Evolutionary conservation across 2,329 filamentous ascomycete genomes (phyloP).

Genomic region (Sclerotinia sclerotiorum): DNA sequence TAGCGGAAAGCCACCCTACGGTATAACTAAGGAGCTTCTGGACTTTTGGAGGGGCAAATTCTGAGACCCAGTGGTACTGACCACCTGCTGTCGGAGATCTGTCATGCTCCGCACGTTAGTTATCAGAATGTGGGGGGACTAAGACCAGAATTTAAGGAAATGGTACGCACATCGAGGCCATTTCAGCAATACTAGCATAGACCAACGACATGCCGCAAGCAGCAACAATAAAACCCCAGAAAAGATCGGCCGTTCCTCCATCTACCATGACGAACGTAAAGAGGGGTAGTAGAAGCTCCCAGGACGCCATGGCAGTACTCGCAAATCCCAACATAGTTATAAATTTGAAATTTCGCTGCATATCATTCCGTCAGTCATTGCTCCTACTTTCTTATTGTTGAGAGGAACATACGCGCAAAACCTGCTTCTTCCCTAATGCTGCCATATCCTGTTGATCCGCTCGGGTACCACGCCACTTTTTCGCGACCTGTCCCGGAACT

Average conservation of each 20-base stretch:
- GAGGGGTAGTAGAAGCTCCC: slow-evolving; percentile 44
- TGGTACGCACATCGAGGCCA: slow-evolving; percentile 35
- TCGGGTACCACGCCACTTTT: slow-evolving; percentile 24
- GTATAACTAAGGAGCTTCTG: slow-evolving; percentile 56
- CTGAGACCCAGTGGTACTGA: slow-evolving; percentile 58
- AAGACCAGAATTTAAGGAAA: background rate
- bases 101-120: background rate
- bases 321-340: slow-evolving; percentile 46
- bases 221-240: slow-evolving; percentile 41
- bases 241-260: slow-evolving; percentile 38
- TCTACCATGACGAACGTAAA: slow-evolving; percentile 26
- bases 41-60: slow-evolving; percentile 49
- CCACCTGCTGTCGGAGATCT: slow-evolving; percentile 56
- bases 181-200: slow-evolving; percentile 33
- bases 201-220: slow-evolving; percentile 35
- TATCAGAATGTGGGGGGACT: background rate
- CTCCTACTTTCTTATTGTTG: background rate
- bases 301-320: slow-evolving; percentile 45
- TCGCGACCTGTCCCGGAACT: slow-evolving; percentile 8
- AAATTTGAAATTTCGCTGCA: slow-evolving; percentile 44
- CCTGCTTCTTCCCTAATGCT: slow-evolving; percentile 27
- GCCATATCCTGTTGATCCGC: slow-evolving; percentile 27
- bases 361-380: background rate
- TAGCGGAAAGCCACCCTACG: slow-evolving; percentile 48
- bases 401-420: slow-evolving; percentile 23